Evolutionary conservation across 1,284 basidiomycete genomes (phyloP).

Genomic region (Ustilago trichophora): DNA sequence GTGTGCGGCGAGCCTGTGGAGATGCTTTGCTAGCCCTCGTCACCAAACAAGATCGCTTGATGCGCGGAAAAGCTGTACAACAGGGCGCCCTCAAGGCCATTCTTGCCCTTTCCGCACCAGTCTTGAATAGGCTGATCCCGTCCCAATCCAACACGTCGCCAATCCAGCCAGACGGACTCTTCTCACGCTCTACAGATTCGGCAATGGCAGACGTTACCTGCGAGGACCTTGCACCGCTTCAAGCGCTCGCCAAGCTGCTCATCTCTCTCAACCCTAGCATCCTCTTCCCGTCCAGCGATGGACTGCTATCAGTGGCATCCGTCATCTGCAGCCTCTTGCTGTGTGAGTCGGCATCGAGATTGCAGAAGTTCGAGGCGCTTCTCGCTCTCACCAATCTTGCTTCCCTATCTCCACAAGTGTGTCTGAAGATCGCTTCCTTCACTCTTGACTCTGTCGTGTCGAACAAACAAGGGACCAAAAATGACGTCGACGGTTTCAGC

Average conservation of each 20-base stretch:
- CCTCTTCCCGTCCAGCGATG: conserved; percentile 74
- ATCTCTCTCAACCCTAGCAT: conserved; percentile 89
- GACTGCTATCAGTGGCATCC: conserved; percentile 20
- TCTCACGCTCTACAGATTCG: conserved; percentile 2
- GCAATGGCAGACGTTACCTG: conserved; percentile 21
- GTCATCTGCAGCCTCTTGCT: conserved; percentile 46
- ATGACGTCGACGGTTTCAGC: conserved; percentile 5
- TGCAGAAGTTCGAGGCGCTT: conserved; percentile 89
- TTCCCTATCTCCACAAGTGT: conserved; percentile 68
- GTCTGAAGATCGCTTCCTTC: conserved; percentile 66
- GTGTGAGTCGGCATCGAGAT: conserved; percentile 71
- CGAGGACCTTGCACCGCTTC: conserved; percentile 76
- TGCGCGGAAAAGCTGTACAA: conserved; percentile 81
- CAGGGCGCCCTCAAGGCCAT: conserved; percentile 82
- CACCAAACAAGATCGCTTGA: conserved; percentile 73
- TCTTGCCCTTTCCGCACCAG: conserved; percentile 69
- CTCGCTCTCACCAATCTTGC: conserved; percentile 96
- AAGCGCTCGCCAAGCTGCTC: conserved; percentile 89
- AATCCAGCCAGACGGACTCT: background rate
- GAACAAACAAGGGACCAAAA: background rate
- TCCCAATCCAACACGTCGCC: background rate
- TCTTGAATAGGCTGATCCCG: conserved; percentile 10
- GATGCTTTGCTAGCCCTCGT: conserved; percentile 33
- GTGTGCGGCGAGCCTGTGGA: conserved; percentile 21
- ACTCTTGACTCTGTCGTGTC: background rate